Evolutionary conservation across 148 eudicot species (phyloP).

Genomic region (Arbutus unedo): DNA sequence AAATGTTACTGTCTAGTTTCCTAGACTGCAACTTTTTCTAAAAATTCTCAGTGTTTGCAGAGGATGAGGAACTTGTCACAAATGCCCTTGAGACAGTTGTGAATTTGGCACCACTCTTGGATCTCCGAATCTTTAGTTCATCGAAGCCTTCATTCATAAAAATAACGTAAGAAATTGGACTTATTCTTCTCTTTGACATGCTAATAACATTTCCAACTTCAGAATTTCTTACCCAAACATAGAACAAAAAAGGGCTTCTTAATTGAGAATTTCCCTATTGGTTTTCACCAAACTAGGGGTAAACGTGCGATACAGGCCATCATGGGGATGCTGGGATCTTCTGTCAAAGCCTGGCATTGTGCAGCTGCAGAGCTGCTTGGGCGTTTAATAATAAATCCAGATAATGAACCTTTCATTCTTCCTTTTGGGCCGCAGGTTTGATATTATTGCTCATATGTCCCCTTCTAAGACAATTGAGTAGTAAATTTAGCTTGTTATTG

Average conservation of each 20-base stretch:
- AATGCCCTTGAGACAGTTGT: conserved; percentile 91
- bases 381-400: conserved; percentile 84
- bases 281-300: conserved; percentile 43
- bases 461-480: background rate
- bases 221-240: background rate
- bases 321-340: conserved; percentile 79
- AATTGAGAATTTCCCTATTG: background rate
- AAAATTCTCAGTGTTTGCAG: conserved; percentile 36
- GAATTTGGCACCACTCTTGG: conserved; percentile 79
- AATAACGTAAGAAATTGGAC: conserved; percentile 60
- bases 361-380: conserved; percentile 94
- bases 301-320: conserved; percentile 84
- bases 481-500: background rate
- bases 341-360: conserved; percentile 85
- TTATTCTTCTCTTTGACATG: background rate
- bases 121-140: conserved; percentile 89
- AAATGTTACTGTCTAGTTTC: background rate
- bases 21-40: background rate
- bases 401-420: conserved; percentile 87
- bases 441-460: background rate
- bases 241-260: background rate
- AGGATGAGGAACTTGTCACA: conserved; percentile 98
- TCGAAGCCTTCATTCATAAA: conserved; percentile 85
- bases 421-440: conserved; percentile 80
- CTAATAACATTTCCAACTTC: background rate